phyloP scores from a whole-genome alignment of 129 eudicot species.

The Lactuca saligna region DNA sequence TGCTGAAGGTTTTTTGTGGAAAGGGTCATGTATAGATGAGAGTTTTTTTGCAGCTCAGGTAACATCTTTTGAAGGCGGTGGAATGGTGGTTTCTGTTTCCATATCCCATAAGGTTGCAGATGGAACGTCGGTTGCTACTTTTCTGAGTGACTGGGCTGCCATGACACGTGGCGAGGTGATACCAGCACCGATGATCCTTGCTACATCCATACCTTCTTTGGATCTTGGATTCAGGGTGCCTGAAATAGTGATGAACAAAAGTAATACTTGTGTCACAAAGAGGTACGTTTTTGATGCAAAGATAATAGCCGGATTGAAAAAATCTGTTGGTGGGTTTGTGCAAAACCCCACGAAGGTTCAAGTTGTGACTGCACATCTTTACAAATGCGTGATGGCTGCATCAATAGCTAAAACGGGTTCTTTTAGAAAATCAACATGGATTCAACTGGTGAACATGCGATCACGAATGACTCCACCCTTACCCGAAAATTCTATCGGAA shows the following conservation, averaged over 20 bases:
- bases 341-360: slow-evolving; percentile 2
- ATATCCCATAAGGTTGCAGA: background rate
- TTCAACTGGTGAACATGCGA: slow-evolving; percentile 20
- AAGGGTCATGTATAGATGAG: too few relatives aligned
- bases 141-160: too few relatives aligned
- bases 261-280: background rate
- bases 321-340: background rate
- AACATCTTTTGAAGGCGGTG: too few relatives aligned
- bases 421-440: background rate
- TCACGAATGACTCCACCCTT: slow-evolving; percentile 1
- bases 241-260: background rate
- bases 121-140: too few relatives aligned
- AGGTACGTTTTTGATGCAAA: slow-evolving; percentile 6
- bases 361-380: slow-evolving; percentile 5
- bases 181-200: slow-evolving; percentile 1
- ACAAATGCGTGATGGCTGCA: background rate
- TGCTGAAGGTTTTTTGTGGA: too few relatives aligned
- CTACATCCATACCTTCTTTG: background rate
- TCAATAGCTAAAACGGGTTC: background rate
- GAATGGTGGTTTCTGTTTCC: background rate
- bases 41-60: too few relatives aligned
- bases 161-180: too few relatives aligned
- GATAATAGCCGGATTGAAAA: background rate
- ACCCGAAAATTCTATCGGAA: slow-evolving; percentile 7
- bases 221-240: background rate